A percentile compares a stretch with the other conserved stretches of the same genome.
These are phyloP conservation scores for Bruguiera gymnorhiza DNA, from an alignment of 345 rosid genomes.

Conservation along the genomic window DNA sequence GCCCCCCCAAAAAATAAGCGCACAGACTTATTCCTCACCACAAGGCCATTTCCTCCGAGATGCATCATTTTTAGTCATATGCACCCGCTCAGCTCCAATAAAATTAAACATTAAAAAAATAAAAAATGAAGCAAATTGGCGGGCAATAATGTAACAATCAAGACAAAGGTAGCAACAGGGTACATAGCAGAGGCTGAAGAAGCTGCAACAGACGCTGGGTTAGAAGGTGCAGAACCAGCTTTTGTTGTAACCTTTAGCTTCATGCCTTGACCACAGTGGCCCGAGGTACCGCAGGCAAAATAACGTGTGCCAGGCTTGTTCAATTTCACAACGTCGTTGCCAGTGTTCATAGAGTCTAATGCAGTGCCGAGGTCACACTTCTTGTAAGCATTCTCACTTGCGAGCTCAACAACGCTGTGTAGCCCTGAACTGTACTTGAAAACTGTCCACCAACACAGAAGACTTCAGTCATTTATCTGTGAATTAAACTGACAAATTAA, in stretches of 20 bases:
- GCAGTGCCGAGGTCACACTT: slow-evolving; percentile 72
- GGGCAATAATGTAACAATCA: slow-evolving; percentile 7
- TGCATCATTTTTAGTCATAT: not conserved
- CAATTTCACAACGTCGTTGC: slow-evolving; percentile 72
- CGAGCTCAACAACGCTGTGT: slow-evolving; percentile 83
- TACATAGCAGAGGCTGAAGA: slow-evolving; percentile 19
- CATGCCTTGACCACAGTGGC: slow-evolving; percentile 90
- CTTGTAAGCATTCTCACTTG: slow-evolving; percentile 65
- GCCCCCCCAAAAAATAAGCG: not conserved
- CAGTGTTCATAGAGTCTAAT: slow-evolving; percentile 55
- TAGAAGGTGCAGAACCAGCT: slow-evolving; percentile 47
- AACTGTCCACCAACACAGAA: slow-evolving; percentile 30
- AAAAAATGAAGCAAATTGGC: slow-evolving; percentile 7
- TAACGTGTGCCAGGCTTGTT: slow-evolving; percentile 66
- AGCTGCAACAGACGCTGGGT: slow-evolving; percentile 31
- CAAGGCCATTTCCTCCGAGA: too few relatives aligned
- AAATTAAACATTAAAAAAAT: not conserved
- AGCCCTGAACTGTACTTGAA: slow-evolving; percentile 73
- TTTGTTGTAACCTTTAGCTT: slow-evolving; percentile 66
- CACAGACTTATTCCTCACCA: not conserved
- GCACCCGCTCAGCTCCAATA: not conserved
- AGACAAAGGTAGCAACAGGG: slow-evolving; percentile 14
- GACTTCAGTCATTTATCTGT: not conserved
- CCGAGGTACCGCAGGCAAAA: slow-evolving; percentile 79
- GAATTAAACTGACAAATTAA: not conserved